Base-by-base conservation (phyloP, 176 grass and related monocot genomes). In the Chrysopogon serrulatus region DNA sequence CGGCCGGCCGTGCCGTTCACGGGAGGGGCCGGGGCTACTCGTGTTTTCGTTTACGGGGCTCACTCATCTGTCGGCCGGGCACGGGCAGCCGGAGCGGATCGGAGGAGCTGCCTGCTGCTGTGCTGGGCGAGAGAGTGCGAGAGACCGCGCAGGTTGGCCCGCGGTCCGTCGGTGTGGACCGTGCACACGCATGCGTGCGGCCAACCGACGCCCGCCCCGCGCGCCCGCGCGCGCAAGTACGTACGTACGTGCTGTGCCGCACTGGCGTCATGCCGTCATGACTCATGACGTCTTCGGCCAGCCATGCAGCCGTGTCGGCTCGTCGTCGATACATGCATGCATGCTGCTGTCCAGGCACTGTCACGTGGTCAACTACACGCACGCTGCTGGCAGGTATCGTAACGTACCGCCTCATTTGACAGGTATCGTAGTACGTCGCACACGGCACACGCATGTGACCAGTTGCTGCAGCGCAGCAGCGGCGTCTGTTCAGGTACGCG, bases 1-100 rank as follows among this genome's bases (percentile, higher is more conserved):
- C 39, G 66, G 66, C 37, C 27, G n/a, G n/a, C n/a, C n/a, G n/a
- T n/a, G n/a, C n/a, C 17, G 82, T 77, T 84, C 82, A 84, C 73
- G 82, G 73, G 81, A 60, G 69, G 28, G 36, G 18, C 11, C 15
- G 18, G 0, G 54, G 54, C 23, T 23, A n/a, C 2, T 60, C n/a
- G n/a, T 60, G 4, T 4, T 6, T 35, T 19, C 34, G 18, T 31
- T 16, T 14, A 41, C 66, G 36, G 74, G 33, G 49, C 59, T 43
- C 40, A 28, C 42, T 8, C 40, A n/a, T 56, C 18, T 34, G 61
- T 79, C 77, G 70, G 1, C n/a, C n/a, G n/a, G n/a, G n/a, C n/a
- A n/a, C 36, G 36, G 62, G 31, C 17, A 67, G 40, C 40, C 41
- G 13, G n/a, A n/a, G n/a, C n/a, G n/a, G n/a, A n/a, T n/a, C n/a